A percentile compares a stretch with the other conserved stretches of the same genome.
These are phyloP conservation scores for Ilyonectria sp. DNA, from an alignment of 2,329 filamentous ascomycete species.

Conservation along the genomic window DNA sequence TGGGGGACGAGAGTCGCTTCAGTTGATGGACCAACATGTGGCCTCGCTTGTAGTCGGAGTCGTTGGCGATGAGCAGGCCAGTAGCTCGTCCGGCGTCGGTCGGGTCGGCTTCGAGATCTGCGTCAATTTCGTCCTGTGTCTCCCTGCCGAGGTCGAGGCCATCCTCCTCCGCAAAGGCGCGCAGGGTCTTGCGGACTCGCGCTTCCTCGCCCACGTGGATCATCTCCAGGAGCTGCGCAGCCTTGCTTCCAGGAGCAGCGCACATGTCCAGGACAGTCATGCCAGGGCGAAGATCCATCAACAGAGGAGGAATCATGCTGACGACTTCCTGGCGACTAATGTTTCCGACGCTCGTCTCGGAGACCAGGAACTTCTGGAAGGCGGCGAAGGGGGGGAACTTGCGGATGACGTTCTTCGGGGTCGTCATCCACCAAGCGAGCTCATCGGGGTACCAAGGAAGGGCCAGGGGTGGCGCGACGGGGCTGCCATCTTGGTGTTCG, in stretches of 20 bases:
- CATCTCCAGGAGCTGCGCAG: slow-evolving; percentile 94
- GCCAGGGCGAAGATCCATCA: slow-evolving; percentile 91
- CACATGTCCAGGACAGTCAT: slow-evolving; percentile 97
- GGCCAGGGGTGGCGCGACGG: slow-evolving; percentile 84
- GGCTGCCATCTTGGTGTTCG: slow-evolving; percentile 83
- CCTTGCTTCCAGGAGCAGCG: slow-evolving; percentile 97
- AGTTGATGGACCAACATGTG: slow-evolving; percentile 99
- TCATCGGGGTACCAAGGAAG: slow-evolving; percentile 95
- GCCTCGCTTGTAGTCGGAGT: slow-evolving; percentile 95
- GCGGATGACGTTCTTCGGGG: slow-evolving; percentile 94
- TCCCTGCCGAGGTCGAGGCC: slow-evolving; percentile 67
- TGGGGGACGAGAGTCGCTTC: slow-evolving; percentile 96
- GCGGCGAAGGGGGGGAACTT: slow-evolving; percentile 94
- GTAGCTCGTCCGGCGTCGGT: slow-evolving; percentile 89
- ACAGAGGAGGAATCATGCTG: slow-evolving; percentile 97
- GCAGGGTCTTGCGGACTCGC: slow-evolving; percentile 80
- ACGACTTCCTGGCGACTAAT: slow-evolving; percentile 98
- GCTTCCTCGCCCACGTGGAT: slow-evolving; percentile 94
- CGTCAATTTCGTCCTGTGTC: slow-evolving; percentile 63
- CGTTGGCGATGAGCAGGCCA: slow-evolving; percentile 94
- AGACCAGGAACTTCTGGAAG: slow-evolving; percentile 98
- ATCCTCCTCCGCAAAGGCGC: slow-evolving; percentile 73
- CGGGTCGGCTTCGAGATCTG: slow-evolving; percentile 70
- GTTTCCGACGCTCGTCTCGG: slow-evolving; percentile 96
- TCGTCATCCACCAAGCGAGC: slow-evolving; percentile 98